Evolutionary conservation across 2,329 filamentous ascomycete genomes (phyloP).

Genomic region (Diaporthe sp.): DNA sequence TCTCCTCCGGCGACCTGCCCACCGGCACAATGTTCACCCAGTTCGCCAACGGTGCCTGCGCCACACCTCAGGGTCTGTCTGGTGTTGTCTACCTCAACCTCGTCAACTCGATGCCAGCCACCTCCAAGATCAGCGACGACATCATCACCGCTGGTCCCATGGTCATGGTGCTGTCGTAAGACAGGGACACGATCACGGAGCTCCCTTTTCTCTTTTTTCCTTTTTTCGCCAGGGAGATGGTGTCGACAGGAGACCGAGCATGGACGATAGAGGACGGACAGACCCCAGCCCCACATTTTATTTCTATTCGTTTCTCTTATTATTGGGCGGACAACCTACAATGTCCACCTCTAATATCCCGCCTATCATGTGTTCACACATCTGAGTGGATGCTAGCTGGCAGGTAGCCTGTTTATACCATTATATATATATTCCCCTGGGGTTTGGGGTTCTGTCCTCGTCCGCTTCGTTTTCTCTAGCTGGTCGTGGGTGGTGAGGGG

Average conservation of each 20-base stretch:
- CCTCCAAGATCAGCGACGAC: slow-evolving; percentile 69
- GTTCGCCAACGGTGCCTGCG: slow-evolving; percentile 69
- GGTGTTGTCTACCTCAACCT: slow-evolving; percentile 79
- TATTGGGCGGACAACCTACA: slow-evolving; percentile 24
- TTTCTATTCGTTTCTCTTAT: slow-evolving; percentile 36
- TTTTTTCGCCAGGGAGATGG: slow-evolving; percentile 33
- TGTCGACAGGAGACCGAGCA: slow-evolving; percentile 27
- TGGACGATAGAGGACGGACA: slow-evolving; percentile 37
- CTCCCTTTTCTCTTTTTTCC: background rate
- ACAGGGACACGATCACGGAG: slow-evolving; percentile 40
- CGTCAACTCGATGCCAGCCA: slow-evolving; percentile 65
- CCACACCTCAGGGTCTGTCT: slow-evolving; percentile 71
- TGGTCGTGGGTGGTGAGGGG: slow-evolving; percentile 10
- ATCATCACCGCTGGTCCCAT: slow-evolving; percentile 77
- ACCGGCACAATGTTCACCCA: slow-evolving; percentile 72
- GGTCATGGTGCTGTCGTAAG: slow-evolving; percentile 66
- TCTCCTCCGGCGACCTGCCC: slow-evolving; percentile 72
- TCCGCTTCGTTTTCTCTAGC: slow-evolving; percentile 12
- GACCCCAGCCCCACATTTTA: slow-evolving; percentile 24
- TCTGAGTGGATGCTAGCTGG: slow-evolving; percentile 31
- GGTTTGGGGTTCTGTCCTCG: slow-evolving; percentile 40
- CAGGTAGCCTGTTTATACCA: slow-evolving; percentile 48
- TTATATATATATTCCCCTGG: slow-evolving; percentile 46
- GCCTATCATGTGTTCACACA: slow-evolving; percentile 38
- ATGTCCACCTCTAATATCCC: slow-evolving; percentile 33